Percentiles rank a stretch among this genome's conserved stretches.
Conservation (phyloP, 2,329 filamentous ascomycete species). For the Chaetomium sp. region DNA sequence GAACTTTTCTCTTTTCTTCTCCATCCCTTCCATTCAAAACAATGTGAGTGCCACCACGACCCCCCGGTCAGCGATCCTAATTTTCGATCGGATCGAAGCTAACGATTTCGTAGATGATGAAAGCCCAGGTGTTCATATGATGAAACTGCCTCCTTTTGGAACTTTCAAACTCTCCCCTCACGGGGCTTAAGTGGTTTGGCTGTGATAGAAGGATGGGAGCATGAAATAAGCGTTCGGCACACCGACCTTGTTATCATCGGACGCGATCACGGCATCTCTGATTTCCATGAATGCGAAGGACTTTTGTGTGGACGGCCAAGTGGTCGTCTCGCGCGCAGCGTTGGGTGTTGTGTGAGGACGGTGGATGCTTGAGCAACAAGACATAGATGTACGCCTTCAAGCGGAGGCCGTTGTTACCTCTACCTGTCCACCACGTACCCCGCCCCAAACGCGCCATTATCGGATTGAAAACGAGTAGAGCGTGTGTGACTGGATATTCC, state of each 20-base stretch:
- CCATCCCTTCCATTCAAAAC: slow-evolving; percentile 98
- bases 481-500: not conserved
- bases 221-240: slow-evolving; percentile 99
- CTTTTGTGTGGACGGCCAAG: slow-evolving; percentile 8
- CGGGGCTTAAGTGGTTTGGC: slow-evolving; percentile 82
- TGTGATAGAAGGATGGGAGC: slow-evolving; percentile 58
- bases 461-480: not conserved
- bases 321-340: slow-evolving; percentile 1
- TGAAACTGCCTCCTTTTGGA: slow-evolving; percentile 58
- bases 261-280: slow-evolving; percentile 99
- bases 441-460: not conserved
- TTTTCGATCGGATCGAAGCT: not conserved
- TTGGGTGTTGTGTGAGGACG: not conserved
- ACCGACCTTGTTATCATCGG: slow-evolving; percentile 93
- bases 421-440: not conserved
- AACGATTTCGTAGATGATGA: slow-evolving; percentile 76
- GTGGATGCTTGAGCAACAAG: not conserved
- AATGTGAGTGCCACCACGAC: slow-evolving; percentile 58
- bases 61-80: not conserved
- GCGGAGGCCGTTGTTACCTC: not conserved
- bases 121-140: slow-evolving; percentile 97
- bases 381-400: not conserved
- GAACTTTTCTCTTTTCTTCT: slow-evolving; percentile 43
- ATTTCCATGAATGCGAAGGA: slow-evolving; percentile 42
- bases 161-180: slow-evolving; percentile 76